Evolutionary conservation across 345 rosid genomes (phyloP).

Genomic region (Eucalyptus pumila): DNA sequence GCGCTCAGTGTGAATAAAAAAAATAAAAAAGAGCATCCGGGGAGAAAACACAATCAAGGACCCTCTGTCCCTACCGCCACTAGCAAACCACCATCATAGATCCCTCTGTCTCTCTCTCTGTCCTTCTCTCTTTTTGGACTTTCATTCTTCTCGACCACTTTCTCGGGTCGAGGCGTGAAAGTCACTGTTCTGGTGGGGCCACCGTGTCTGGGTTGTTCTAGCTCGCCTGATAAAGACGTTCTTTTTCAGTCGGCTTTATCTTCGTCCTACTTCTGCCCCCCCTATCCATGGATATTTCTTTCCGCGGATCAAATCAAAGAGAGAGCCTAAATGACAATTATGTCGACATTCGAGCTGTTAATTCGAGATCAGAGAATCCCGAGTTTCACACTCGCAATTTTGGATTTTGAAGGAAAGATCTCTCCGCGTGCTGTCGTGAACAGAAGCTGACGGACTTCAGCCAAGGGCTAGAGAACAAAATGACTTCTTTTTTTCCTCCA

Average conservation of each 20-base stretch:
- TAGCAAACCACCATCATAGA: constrained; percentile 25
- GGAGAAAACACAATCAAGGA: constrained; percentile 30
- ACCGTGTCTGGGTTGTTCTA: not conserved
- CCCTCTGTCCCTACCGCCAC: constrained; percentile 25
- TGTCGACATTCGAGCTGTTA: not conserved
- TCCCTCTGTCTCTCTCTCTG: not conserved
- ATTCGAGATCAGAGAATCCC: not conserved
- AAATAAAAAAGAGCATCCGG: constrained; percentile 3
- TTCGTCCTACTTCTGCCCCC: not conserved
- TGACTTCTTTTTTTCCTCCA: not conserved
- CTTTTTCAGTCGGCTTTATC: not conserved
- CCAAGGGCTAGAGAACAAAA: not conserved
- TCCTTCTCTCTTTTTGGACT: constrained; percentile 40
- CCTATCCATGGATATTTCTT: not conserved
- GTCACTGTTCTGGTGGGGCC: constrained; percentile 29
- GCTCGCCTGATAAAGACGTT: not conserved
- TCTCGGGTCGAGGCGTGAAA: constrained; percentile 50
- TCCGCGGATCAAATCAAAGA: not conserved
- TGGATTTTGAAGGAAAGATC: not conserved
- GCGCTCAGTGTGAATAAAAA: constrained; percentile 3
- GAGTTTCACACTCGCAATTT: not conserved
- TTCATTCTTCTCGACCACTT: constrained; percentile 22
- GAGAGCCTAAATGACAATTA: not conserved
- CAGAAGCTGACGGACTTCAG: not conserved
- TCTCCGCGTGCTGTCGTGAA: not conserved